Evolutionary conservation across 2,329 filamentous ascomycete species (phyloP), one percentile per base, ranked within the genome.

Genomic region (Raffaelea deltoideospora): DNA sequence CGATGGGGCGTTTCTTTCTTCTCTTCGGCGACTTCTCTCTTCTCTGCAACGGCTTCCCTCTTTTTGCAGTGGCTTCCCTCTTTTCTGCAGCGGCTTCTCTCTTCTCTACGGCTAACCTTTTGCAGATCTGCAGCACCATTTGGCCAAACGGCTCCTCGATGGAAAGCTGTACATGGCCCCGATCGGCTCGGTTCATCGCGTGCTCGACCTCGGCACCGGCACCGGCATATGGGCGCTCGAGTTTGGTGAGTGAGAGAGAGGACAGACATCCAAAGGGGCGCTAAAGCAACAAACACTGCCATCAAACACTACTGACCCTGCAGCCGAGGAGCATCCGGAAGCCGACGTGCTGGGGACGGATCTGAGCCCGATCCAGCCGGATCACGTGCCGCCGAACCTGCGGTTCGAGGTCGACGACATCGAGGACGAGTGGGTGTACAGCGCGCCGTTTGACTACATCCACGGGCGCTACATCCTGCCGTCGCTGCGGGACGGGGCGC

Each of bases 321-420:
- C 18, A 40, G 38, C 38, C 34, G 31, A 37, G 20, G 20, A 38
- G 7, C 38, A 38, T 20, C 41, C 38, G 7, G 35, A 45, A 26
- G 59, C 75, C 10, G 55, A 65, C 41, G 62, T 81, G 27, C 64
- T 67, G 33, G 76, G 73, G 21, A 78, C 71, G 6, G 76, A 82
- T 47, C 60, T 81, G 5, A 79, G 74, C 2, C 75, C 76, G 2
- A 74, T 80, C 23, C 76, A 81, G 47, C 74, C 76, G 3, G 57
- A 59, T 6, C 62, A 68, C 36, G 75, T 83, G 1, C 79, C 80
- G 0, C 66, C 69, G n/a, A 87, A 87, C 44, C 75, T 85, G 13
- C 69, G 75, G 43, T 87, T 86, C 45, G 72, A 75, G 41, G 67
- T 86, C 32, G 79, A 84, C 50, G 79, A 86, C 48, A 30, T 40